Percentiles rank a stretch among this genome's conserved stretches.
Evolutionary conservation across 2,329 filamentous ascomycete genomes (phyloP).

Genomic region (Geoglossum cookeanum): DNA sequence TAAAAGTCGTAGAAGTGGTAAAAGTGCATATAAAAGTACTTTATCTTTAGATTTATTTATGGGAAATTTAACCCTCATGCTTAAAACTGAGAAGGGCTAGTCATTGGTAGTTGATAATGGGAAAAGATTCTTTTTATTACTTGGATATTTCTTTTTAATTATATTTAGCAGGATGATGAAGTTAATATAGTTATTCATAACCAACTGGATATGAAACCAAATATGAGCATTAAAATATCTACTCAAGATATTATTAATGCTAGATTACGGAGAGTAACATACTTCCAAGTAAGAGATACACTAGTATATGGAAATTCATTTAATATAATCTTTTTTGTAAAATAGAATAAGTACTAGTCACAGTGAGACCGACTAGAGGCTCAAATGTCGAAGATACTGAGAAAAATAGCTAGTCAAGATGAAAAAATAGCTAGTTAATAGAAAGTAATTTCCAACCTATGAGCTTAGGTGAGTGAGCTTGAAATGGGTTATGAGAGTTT

Average conservation of each 20-base stretch:
- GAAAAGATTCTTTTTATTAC: neutral
- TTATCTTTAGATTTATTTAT: neutral
- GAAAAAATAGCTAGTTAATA: too few relatives aligned
- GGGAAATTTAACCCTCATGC: neutral
- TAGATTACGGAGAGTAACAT: neutral
- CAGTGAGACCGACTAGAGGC: too few relatives aligned
- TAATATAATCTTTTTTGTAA: too few relatives aligned
- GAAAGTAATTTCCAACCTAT: too few relatives aligned
- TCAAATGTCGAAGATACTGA: too few relatives aligned
- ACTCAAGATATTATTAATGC: neutral
- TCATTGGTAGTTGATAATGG: neutral
- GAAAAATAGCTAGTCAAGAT: too few relatives aligned
- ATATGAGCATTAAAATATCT: neutral
- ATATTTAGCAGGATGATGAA: neutral
- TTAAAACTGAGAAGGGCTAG: neutral
- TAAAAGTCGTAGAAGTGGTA: neutral
- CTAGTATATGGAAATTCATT: neutral
- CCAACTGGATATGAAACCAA: neutral
- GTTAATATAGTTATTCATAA: neutral
- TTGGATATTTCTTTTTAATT: neutral
- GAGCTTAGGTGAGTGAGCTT: neutral
- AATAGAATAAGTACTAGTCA: too few relatives aligned
- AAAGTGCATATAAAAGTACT: neutral
- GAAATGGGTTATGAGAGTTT: too few relatives aligned
- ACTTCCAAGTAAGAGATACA: neutral